Base-by-base conservation (phyloP, 1,139 yeast genomes). In the Candida freyschussii region DNA sequence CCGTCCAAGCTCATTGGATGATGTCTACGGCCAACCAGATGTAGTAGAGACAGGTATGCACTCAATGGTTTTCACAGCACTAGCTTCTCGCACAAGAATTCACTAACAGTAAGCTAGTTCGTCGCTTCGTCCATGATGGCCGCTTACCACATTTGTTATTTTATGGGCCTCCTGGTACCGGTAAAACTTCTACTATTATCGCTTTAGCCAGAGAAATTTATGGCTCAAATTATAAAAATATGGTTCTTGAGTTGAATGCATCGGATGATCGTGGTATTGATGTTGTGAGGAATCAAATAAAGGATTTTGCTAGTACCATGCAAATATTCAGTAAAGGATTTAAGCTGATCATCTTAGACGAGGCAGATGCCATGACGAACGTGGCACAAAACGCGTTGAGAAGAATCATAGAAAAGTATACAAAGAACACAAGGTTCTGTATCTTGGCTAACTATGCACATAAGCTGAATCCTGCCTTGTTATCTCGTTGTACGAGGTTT, bases 151-250 rank as follows among this genome's bases (percentile, higher is more conserved):
- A 89, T 60, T 61, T 89, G 42, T 63, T 89, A 29, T 89, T 91
- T 58, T 89, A 91, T 57, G 98, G 98, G 0, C 97, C 97, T 0
- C 97, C 98, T 16, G 98, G 98, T 17, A 89, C 96, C 0, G 98
- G 98, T 44, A 91, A 91, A 56, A 91, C 98, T 0, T 85, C 96
- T 1, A 89, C 96, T 2, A 84, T 91, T 41, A 72, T 84, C 21
- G 97, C 97, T 0, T 62, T 91, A 39, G 96, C 98, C 2, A 67
- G 75, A 34, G 96, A 89, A 52, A 78, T 91, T n/a, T 91, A 86
- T 52, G 97, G 97, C 2, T 68, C 77, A 26, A 79, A 78, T 52
- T 86, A 84, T 59, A 73, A 71, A 48, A 84, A 82, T 55, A 86
- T 85, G 95, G 96, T 91, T 4, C 62, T 91, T 41, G 97, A 94